Base-by-base conservation (phyloP, 1,284 basidiomycete species). In the Heterobasidion parviporum region DNA sequence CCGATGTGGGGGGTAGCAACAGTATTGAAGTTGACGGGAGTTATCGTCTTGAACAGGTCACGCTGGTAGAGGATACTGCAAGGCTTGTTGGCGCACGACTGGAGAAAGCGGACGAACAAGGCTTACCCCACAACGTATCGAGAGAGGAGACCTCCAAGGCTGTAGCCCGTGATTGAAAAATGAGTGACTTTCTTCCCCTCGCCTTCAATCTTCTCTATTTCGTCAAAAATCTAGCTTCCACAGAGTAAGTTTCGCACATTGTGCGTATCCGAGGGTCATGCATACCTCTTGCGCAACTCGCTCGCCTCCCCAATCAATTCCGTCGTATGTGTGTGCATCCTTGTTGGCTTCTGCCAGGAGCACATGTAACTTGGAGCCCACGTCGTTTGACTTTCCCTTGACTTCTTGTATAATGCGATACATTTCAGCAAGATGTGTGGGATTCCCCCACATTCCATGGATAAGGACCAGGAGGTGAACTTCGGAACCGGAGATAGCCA, bases 371-470 rank as follows among this genome's bases (percentile, higher is more conserved):
- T 64, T 65, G 9, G 67, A 64, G 34, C 61, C 47, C 12, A 61
- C 56, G 0, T 59, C 56, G 15, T 54, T 55, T 6, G 59, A 50
- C 16, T 57, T 58, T 10, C 67, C 64, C 18, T 68, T 72, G 38
- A 64, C 68, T 60, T 79, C 73, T 26, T 67, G 65, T 26, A 78
- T 72, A n/a, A 75, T 72, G 49, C 75, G 72, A 52, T 72, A 64
- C 66, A 79, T 69, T 59, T 74, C 70, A 1, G 70, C 67, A 10
- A 85, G 72, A 64, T 87, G 77, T 45, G 55, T 53, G 0, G 89
- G 83, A 61, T 83, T 79, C 1, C 91, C 90, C 90, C 90, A 93
- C 82, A 93, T 89, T 41, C 91, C 91, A 63, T 92, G 90, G 45
- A 90, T 78, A 56, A 90, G 77, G 33, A 91, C 83, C 54, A 61